These are phyloP conservation scores for Hypoxylon trugodes DNA, from an alignment of 495 filamentous ascomycete species.

Conservation along the genomic window DNA sequence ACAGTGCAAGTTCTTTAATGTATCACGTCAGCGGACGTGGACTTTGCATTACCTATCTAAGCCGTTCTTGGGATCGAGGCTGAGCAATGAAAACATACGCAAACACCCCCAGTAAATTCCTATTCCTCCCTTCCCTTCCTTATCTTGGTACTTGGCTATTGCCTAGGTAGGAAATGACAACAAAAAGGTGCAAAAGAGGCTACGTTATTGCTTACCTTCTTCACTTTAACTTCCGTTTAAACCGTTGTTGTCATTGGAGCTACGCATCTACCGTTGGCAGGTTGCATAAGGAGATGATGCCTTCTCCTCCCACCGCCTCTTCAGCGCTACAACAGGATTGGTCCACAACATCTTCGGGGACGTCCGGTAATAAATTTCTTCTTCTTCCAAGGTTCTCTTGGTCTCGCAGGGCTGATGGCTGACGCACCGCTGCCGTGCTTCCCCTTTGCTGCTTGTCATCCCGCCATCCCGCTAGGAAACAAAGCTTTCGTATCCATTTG, in stretches of 20 bases:
- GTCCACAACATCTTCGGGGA: conserved; percentile 36
- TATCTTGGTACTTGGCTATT: conserved; percentile 3
- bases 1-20: conserved; percentile 1
- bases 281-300: conserved; percentile 34
- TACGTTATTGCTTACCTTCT: conserved; percentile 21
- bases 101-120: neutral
- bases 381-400: conserved; percentile 2
- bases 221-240: conserved; percentile 4
- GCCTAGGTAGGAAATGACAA: conserved; percentile 4
- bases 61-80: conserved; percentile 40
- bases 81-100: conserved; percentile 21
- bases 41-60: conserved; percentile 6
- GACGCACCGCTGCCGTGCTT: conserved; percentile 28
- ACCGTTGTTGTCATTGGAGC: conserved; percentile 25
- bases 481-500: conserved; percentile 2
- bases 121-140: too few species aligned
- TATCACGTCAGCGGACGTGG: conserved; percentile 38
- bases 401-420: conserved; percentile 39
- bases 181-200: conserved; percentile 16
- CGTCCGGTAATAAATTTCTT: conserved; percentile 33
- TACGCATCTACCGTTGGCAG: conserved; percentile 35
- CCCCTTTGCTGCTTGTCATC: conserved; percentile 38
- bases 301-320: conserved; percentile 35
- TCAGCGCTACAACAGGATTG: conserved; percentile 38
- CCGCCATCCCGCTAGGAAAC: conserved; percentile 20